A percentile compares a stretch with the other conserved stretches of the same genome.
Conservation (phyloP, 73 alveolate genomes). For the Symbiodinium natans region DNA sequence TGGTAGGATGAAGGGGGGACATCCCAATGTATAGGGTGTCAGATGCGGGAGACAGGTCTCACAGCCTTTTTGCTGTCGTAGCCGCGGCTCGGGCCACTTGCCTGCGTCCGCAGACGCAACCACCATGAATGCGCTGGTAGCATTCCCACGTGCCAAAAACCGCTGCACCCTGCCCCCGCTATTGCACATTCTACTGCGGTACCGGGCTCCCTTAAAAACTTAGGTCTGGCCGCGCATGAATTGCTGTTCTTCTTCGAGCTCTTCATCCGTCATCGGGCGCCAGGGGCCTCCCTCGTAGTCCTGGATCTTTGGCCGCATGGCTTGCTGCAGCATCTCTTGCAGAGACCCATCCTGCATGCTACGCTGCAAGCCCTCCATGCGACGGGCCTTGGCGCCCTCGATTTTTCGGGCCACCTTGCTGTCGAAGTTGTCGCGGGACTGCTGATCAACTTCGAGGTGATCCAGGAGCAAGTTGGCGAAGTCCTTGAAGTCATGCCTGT, state of each 20-base stretch:
- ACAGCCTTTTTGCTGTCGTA: not conserved
- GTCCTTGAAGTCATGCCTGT: conserved; percentile 24
- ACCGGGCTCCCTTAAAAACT: not conserved
- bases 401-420: not conserved
- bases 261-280: not conserved
- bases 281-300: not conserved
- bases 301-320: conserved; percentile 41
- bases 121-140: not conserved
- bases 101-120: not conserved
- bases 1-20: too few relatives aligned
- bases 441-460: not conserved
- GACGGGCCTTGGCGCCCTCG: conserved; percentile 38
- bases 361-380: not conserved
- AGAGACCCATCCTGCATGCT: conserved; percentile 39
- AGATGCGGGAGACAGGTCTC: not conserved
- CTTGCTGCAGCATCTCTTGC: conserved; percentile 27
- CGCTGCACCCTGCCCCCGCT: not conserved
- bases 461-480: conserved; percentile 8
- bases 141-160: not conserved
- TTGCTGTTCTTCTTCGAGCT: not conserved
- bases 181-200: not conserved
- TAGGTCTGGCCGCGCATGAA: conserved; percentile 10
- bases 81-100: not conserved
- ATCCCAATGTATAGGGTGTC: too few relatives aligned
- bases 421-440: not conserved